Conservation (phyloP, 2,329 filamentous ascomycete species). For the Trichoderma polysporum region DNA sequence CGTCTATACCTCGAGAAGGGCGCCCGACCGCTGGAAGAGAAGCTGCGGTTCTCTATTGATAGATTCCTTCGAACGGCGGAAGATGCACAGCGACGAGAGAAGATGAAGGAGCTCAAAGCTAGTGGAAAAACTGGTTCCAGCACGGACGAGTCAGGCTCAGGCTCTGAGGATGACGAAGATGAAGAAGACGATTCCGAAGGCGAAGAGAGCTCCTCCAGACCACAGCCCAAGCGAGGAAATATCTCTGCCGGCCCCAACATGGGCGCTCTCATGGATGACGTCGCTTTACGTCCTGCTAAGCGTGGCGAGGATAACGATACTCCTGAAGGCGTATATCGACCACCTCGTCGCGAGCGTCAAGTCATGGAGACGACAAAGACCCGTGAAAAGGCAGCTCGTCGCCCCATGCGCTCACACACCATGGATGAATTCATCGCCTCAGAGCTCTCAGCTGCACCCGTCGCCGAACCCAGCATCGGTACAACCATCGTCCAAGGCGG, state of each 20-base stretch:
- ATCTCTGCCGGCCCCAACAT: slow-evolving; percentile 36
- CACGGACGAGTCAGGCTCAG: slow-evolving; percentile 28
- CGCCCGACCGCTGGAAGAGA: slow-evolving; percentile 82
- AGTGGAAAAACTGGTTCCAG: slow-evolving; percentile 26
- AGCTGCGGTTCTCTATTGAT: slow-evolving; percentile 93
- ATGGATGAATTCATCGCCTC: slow-evolving; percentile 89
- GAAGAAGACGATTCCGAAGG: slow-evolving; percentile 39
- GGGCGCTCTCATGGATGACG: slow-evolving; percentile 36
- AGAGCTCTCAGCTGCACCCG: slow-evolving; percentile 78
- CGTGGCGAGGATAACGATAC: slow-evolving; percentile 32
- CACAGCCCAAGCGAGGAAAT: slow-evolving; percentile 28
- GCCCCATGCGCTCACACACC: slow-evolving; percentile 72
- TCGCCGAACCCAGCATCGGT: slow-evolving; percentile 86
- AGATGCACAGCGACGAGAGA: slow-evolving; percentile 57
- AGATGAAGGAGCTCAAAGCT: slow-evolving; percentile 35
- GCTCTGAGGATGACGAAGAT: slow-evolving; percentile 37
- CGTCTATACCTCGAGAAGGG: slow-evolving; percentile 93
- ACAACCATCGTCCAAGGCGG: slow-evolving; percentile 82
- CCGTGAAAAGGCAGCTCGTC: slow-evolving; percentile 57
- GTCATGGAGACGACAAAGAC: slow-evolving; percentile 73
- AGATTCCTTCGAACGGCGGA: slow-evolving; percentile 88
- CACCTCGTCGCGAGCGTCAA: slow-evolving; percentile 83
- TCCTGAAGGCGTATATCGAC: slow-evolving; percentile 75
- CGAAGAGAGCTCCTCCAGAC: slow-evolving; percentile 18
- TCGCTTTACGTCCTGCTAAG: slow-evolving; percentile 29